phyloP scores from a whole-genome alignment of 441 rosid genomes.

The Jatropha multifida region DNA sequence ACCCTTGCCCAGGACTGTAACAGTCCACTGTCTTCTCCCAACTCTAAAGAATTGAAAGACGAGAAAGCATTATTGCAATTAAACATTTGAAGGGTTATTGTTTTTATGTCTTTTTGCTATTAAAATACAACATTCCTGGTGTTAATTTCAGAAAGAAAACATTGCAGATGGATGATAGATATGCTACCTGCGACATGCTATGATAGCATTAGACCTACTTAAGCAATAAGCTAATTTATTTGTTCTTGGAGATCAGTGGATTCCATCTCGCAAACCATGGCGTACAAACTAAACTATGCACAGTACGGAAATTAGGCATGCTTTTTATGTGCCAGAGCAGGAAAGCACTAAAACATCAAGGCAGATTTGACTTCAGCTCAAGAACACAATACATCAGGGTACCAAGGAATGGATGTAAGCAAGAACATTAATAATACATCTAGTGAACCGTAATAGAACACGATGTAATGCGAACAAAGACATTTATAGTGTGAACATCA shows the following conservation, averaged over 20 bases:
- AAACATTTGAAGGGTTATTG: neutral
- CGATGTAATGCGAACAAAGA: too few species aligned
- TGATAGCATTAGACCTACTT: neutral
- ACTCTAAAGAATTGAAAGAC: conserved; percentile 48
- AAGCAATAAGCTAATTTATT: neutral
- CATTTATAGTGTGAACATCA: too few species aligned
- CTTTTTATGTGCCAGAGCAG: neutral
- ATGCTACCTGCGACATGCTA: neutral
- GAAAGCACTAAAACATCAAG: neutral
- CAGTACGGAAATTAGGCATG: neutral
- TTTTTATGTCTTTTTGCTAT: too few species aligned
- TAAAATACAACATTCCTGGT: neutral
- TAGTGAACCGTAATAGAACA: too few species aligned
- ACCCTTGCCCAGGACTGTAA: conserved; percentile 91
- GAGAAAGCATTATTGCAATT: conserved; percentile 13
- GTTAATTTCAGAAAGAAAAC: neutral
- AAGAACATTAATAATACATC: neutral
- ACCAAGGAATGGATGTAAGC: neutral
- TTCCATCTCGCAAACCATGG: neutral
- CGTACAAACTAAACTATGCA: neutral
- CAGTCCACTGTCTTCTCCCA: conserved; percentile 99
- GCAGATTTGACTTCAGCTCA: neutral
- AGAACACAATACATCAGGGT: neutral
- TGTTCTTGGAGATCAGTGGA: neutral
- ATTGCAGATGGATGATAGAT: neutral